phyloP scores from a whole-genome alignment of 305 asterid genomes.

The Nicotiana rustica region DNA sequence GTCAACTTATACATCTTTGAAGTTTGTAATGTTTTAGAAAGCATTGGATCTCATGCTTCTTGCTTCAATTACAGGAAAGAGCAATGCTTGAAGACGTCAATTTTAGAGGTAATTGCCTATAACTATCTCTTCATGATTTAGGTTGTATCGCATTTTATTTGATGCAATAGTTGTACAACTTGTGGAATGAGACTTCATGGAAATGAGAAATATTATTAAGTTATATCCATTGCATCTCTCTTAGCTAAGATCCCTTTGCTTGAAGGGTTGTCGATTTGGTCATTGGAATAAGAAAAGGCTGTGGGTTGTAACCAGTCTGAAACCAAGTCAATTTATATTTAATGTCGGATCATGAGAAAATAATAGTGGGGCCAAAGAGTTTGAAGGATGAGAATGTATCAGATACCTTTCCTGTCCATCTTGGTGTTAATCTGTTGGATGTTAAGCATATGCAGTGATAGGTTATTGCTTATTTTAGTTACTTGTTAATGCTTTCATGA shows the following conservation, averaged over 20 bases:
- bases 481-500: background rate
- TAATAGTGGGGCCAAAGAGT: background rate
- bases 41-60: conserved; percentile 8
- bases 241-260: background rate
- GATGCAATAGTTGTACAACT: background rate
- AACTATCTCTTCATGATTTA: conserved; percentile 2
- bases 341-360: background rate
- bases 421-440: background rate
- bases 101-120: conserved; percentile 16
- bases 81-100: background rate
- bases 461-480: background rate
- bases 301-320: background rate
- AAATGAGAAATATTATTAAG: background rate
- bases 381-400: background rate
- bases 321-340: no score
- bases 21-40: background rate
- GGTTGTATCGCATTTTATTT: background rate
- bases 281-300: background rate
- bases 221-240: background rate
- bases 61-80: conserved; percentile 24
- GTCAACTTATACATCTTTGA: background rate
- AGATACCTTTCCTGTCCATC: background rate
- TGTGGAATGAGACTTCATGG: background rate
- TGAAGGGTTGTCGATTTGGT: no score
- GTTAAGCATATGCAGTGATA: background rate